These are phyloP conservation scores for Gymnopilus junonius DNA, from an alignment of 768 basidiomycete species.

Conservation along the genomic window DNA sequence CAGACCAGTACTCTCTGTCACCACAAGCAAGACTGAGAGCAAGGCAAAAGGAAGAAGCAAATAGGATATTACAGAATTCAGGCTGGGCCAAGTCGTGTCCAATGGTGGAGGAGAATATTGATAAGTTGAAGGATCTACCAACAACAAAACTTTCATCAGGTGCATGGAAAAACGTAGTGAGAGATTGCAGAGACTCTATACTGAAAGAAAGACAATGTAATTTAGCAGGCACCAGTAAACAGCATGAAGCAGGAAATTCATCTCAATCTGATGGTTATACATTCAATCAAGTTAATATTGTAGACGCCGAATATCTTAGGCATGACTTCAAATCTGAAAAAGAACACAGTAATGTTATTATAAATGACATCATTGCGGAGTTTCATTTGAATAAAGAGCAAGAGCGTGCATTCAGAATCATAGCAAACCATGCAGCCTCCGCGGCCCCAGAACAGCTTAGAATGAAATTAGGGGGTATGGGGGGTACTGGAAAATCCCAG, in stretches of 20 bases:
- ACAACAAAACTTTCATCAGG: neutral
- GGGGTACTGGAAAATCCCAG: too few species aligned
- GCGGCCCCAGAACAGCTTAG: conserved; percentile 25
- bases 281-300: neutral
- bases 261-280: neutral
- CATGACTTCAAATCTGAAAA: neutral
- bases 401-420: conserved; percentile 34
- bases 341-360: neutral
- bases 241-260: too few species aligned
- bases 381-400: conserved; percentile 35
- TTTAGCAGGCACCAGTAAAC: neutral
- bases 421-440: conserved; percentile 21
- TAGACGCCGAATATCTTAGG: neutral
- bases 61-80: neutral
- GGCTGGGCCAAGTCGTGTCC: neutral
- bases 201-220: neutral
- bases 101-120: neutral
- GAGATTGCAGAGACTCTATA: neutral
- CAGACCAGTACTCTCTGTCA: neutral
- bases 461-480: conserved; percentile 39
- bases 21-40: neutral
- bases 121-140: neutral
- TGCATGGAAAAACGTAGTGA: neutral
- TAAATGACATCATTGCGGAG: neutral
- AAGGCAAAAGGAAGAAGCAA: neutral